Evolutionary conservation across 2,329 filamentous ascomycete genomes (phyloP).

Genomic region (Cryphonectria nitschkei): DNA sequence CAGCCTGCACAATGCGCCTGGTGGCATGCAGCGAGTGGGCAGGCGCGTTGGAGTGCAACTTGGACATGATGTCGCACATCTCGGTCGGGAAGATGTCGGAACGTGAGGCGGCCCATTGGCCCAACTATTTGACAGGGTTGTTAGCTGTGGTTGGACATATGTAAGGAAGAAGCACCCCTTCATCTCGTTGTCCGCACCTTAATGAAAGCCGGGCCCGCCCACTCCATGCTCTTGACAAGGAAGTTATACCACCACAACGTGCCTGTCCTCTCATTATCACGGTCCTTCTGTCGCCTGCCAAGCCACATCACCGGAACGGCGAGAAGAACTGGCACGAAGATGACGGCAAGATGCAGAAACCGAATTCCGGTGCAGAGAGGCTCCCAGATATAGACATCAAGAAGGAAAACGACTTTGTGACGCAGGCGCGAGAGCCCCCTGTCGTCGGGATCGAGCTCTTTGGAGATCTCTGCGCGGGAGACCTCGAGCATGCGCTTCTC

Average conservation of each 20-base stretch:
- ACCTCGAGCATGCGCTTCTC: constrained; percentile 86
- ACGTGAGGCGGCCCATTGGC: constrained; percentile 96
- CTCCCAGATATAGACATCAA: constrained; percentile 79
- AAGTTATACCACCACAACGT: constrained; percentile 96
- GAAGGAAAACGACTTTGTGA: constrained; percentile 64
- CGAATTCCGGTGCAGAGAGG: constrained; percentile 83
- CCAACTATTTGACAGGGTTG: constrained; percentile 60
- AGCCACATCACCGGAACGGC: constrained; percentile 82
- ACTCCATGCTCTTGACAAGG: constrained; percentile 86
- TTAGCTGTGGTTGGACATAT: not conserved
- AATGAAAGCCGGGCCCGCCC: constrained; percentile 93
- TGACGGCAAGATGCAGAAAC: constrained; percentile 83
- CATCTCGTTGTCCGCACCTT: constrained; percentile 61
- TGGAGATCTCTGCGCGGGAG: constrained; percentile 77
- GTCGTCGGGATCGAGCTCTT: constrained; percentile 66
- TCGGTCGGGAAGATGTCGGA: constrained; percentile 95
- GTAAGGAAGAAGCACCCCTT: not conserved
- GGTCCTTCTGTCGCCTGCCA: constrained; percentile 64
- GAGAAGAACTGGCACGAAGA: constrained; percentile 89
- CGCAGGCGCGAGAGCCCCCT: constrained; percentile 61
- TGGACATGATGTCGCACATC: constrained; percentile 92
- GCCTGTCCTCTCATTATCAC: constrained; percentile 76
- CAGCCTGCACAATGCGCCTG: constrained; percentile 75
- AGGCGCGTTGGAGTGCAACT: constrained; percentile 90
- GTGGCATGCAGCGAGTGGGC: constrained; percentile 85